A percentile compares a stretch with the other conserved stretches of the same genome.
Conservation (phyloP, 2,329 filamentous ascomycete species). For the Pseudopyricularia cyperi region DNA sequence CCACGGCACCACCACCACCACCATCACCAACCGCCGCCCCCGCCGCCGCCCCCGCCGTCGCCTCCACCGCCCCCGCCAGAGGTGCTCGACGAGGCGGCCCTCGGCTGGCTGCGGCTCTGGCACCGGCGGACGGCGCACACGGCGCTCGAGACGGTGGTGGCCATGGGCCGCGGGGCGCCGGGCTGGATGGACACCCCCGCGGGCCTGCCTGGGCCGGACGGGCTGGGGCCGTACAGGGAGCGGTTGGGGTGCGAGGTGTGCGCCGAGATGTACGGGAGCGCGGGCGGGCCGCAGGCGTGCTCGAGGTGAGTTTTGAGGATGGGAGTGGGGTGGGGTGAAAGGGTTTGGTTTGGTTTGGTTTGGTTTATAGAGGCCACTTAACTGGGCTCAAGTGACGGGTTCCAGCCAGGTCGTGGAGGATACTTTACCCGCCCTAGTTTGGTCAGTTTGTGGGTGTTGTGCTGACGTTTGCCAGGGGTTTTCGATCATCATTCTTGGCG, state of each 20-base stretch:
- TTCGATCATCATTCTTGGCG: not conserved
- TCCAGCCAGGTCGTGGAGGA: no score
- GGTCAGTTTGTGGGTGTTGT: no score
- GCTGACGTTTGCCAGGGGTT: not conserved
- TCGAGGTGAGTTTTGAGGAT: not conserved
- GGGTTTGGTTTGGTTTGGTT: no score
- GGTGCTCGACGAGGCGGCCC: not conserved
- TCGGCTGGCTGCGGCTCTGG: not conserved
- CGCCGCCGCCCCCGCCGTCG: not conserved
- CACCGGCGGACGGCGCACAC: not conserved
- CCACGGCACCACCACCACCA: no score
- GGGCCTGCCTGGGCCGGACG: not conserved
- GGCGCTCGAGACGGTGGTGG: not conserved
- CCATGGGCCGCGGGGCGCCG: not conserved
- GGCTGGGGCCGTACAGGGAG: not conserved
- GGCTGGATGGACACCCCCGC: not conserved
- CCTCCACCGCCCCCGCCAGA: not conserved
- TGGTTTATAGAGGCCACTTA: no score
- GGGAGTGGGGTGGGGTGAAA: not conserved
- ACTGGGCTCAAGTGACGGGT: no score
- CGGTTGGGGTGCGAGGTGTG: not conserved
- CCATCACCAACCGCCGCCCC: no score
- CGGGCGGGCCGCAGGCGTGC: not conserved
- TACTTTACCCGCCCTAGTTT: no score
- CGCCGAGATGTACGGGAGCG: not conserved